phyloP scores from a whole-genome alignment of 345 rosid species.

The Crucihimalaya himalaica region DNA sequence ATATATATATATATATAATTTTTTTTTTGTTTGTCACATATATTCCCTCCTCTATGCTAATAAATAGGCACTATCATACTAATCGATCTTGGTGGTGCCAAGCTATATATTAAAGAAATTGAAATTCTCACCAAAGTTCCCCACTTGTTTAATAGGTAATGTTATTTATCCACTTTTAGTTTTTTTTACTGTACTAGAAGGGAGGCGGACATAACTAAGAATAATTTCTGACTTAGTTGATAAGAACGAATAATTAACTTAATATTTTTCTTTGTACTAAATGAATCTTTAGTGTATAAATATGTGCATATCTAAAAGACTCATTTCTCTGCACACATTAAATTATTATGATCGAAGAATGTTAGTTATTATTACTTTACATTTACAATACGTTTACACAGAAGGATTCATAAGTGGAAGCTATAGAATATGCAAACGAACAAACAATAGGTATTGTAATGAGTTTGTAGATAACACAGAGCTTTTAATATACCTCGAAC shows the following conservation, averaged over 20 bases:
- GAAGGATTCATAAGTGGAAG: not conserved
- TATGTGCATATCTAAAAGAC: not conserved
- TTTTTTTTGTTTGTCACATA: not conserved
- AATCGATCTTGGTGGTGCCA: constrained; percentile 28
- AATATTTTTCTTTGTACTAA: not conserved
- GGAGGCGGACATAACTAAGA: not conserved
- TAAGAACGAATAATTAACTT: constrained; percentile 17
- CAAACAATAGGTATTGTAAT: not conserved
- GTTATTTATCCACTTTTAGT: constrained; percentile 12
- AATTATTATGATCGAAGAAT: not conserved
- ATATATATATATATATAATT: too few relatives aligned
- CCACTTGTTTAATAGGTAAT: constrained; percentile 21
- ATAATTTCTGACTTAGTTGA: constrained; percentile 6
- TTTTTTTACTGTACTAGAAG: not conserved
- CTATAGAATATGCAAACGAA: not conserved
- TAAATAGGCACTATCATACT: not conserved
- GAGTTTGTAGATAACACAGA: not conserved
- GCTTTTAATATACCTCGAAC: not conserved
- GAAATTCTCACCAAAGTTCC: constrained; percentile 10
- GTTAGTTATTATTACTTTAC: not conserved
- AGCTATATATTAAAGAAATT: not conserved
- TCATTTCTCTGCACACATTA: not conserved
- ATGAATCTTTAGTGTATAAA: not conserved
- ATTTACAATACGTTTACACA: not conserved
- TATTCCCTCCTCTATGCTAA: constrained; percentile 35